Evolutionary conservation across 805 yeast species (phyloP).

Genomic region (Candida pseudofarinosa): DNA sequence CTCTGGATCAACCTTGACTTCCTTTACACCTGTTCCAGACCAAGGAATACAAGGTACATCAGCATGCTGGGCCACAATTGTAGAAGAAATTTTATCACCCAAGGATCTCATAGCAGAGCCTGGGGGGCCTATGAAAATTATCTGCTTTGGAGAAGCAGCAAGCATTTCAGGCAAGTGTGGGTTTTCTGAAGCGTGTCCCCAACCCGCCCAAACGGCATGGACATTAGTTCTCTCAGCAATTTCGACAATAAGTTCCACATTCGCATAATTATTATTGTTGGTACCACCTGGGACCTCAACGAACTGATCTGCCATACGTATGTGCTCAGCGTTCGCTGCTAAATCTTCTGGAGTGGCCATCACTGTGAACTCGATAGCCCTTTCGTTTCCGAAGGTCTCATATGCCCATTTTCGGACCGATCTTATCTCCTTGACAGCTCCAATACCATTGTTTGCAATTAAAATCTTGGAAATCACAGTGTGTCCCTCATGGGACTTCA

Average conservation of each 20-base stretch:
- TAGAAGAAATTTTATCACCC: slow-evolving; percentile 96
- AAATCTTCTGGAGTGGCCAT: slow-evolving; percentile 99
- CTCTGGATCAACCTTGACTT: slow-evolving; percentile 62
- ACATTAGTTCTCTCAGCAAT: slow-evolving; percentile 94
- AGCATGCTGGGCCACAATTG: slow-evolving; percentile 99
- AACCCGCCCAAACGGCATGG: slow-evolving; percentile 99
- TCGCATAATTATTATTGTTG: slow-evolving; percentile 96
- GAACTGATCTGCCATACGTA: slow-evolving; percentile 98
- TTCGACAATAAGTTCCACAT: slow-evolving; percentile 95
- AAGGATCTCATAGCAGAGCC: slow-evolving; percentile 99
- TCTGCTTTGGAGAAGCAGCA: slow-evolving; percentile 87
- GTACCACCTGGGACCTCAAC: slow-evolving; percentile 99
- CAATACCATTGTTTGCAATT: slow-evolving; percentile 98
- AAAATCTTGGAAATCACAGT: slow-evolving; percentile 85
- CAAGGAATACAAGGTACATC: slow-evolving; percentile 98
- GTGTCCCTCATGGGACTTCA: slow-evolving; percentile 84
- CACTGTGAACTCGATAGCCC: slow-evolving; percentile 88
- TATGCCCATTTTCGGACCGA: slow-evolving; percentile 98
- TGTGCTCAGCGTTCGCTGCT: slow-evolving; percentile 94
- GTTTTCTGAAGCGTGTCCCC: slow-evolving; percentile 99
- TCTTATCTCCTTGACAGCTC: slow-evolving; percentile 97
- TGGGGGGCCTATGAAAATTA: slow-evolving; percentile 97
- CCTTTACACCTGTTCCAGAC: slow-evolving; percentile 97
- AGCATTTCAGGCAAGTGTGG: slow-evolving; percentile 89
- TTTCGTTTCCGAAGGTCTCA: slow-evolving; percentile 96